Evolutionary conservation across 2,329 filamentous ascomycete genomes (phyloP).

Genomic region (Colletotrichum sp.): DNA sequence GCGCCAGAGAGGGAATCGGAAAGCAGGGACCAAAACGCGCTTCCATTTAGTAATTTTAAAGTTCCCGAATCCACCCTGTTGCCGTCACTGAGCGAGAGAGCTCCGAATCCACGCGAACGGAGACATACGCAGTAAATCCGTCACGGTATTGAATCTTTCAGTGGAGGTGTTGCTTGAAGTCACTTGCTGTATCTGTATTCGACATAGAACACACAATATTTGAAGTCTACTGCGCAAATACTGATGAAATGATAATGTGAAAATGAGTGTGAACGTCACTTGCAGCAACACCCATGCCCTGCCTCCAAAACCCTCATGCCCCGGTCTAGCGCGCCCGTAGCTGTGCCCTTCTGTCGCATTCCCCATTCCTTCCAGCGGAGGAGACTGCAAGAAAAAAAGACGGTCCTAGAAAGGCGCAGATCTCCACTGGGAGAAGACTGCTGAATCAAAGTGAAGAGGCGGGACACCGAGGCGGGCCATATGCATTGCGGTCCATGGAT

Average conservation of each 20-base stretch:
- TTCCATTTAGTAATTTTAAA: constrained; percentile 14
- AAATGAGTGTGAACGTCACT: neutral
- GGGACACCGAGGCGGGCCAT: neutral
- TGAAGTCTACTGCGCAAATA: neutral
- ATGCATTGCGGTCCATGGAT: neutral
- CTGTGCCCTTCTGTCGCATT: constrained; percentile 4
- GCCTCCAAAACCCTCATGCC: neutral
- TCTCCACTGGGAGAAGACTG: neutral
- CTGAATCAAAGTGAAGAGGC: neutral
- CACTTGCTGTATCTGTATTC: neutral
- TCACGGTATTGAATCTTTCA: neutral
- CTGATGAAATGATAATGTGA: neutral
- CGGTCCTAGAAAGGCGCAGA: neutral
- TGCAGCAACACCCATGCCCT: neutral
- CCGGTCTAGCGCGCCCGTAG: constrained; percentile 10
- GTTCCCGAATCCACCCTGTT: constrained; percentile 21
- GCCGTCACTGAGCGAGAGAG: constrained; percentile 8
- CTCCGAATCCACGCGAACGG: constrained; percentile 23
- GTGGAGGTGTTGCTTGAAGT: neutral
- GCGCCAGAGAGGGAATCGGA: neutral
- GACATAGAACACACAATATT: neutral
- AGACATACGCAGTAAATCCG: neutral
- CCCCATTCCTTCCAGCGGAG: constrained; percentile 16
- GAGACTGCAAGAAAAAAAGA: neutral
- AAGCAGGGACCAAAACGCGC: neutral